Evolutionary conservation across 306 rosid genomes (phyloP), one percentile per base, ranked within the genome.

Genomic region (Gleditsia sinensis): DNA sequence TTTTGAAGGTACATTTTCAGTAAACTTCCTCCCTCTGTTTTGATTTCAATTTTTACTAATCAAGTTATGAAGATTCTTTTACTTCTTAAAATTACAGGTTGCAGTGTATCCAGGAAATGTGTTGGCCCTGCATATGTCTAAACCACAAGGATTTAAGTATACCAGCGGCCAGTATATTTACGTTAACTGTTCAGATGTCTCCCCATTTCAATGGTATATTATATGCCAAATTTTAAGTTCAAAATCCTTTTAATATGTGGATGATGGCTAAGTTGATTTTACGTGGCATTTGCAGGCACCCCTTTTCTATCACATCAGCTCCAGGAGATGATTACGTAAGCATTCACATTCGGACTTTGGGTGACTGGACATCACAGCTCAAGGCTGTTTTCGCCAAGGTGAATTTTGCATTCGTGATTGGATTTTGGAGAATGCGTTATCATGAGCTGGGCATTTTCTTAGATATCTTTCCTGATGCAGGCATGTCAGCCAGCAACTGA

Each of bases 51-150:
- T 66, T n/a, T 53, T 0, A n/a, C n/a, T 17, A n/a, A 65, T 37
- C 24, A 2, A 12, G 2, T 7, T 51, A n/a, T 30, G 39, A 40
- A 60, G 45, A 43, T 13, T 17, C 4, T 13, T 1, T 10, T 16
- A 51, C 58, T 54, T 19, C 33, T 9, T 1, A 2, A 24, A 62
- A 79, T n/a, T 28, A 13, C 78, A 89, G 98, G 97, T 94, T 67
- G 95, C 98, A 28, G 90, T 92, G 67, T 94, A 94, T 80, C 96
- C 98, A 0, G 97, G 98, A 78, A 94, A 94, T 75, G 97, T 94
- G 0, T 82, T 94, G 81, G 89, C 98, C 40, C 66, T 91, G 78
- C 95, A 90, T 17, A 58, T 91, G 87, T 90, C 96, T 11, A 91
- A 84, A 75, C 98, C 98, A 54, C 91, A 91, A 14, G 96, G 97